Evolutionary conservation across 2,329 filamentous ascomycete genomes (phyloP).

Genomic region (Colletotrichum sp.): DNA sequence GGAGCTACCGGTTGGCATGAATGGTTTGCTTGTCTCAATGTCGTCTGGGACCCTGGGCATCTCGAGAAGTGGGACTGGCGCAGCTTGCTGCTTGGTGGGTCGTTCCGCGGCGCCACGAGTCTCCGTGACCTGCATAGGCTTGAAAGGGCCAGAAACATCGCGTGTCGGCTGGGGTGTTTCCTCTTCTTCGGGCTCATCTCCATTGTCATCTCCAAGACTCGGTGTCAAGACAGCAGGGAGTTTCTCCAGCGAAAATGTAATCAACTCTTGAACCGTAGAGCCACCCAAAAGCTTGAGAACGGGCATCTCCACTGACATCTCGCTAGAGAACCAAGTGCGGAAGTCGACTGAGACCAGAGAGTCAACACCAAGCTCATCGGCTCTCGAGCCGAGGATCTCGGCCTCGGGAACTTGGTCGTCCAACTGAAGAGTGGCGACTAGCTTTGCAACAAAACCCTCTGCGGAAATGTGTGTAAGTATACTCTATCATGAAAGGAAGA

Average conservation of each 20-base stretch:
- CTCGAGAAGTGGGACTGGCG: not conserved
- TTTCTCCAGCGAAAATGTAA: not conserved
- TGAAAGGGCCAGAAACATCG: not conserved
- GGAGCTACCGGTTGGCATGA: not conserved
- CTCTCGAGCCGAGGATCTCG: not conserved
- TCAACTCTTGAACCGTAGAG: not conserved
- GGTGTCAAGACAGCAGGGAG: not conserved
- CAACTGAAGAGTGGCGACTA: not conserved
- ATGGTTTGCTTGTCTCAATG: not conserved
- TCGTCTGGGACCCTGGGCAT: not conserved
- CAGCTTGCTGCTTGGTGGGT: not conserved
- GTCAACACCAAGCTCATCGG: not conserved
- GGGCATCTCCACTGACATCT: not conserved
- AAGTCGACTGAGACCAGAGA: not conserved
- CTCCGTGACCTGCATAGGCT: not conserved
- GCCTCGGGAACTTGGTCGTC: not conserved
- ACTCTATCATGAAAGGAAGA: not conserved
- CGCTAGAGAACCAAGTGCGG: not conserved
- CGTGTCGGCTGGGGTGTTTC: not conserved
- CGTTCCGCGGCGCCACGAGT: not conserved
- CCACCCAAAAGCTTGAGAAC: not conserved
- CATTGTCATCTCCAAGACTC: not conserved
- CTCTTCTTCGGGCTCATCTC: not conserved
- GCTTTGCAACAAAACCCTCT: not conserved
- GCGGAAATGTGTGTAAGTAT: not conserved